Base-by-base conservation (phyloP, 177 flowering plant species). In the Telopea speciosissima region DNA sequence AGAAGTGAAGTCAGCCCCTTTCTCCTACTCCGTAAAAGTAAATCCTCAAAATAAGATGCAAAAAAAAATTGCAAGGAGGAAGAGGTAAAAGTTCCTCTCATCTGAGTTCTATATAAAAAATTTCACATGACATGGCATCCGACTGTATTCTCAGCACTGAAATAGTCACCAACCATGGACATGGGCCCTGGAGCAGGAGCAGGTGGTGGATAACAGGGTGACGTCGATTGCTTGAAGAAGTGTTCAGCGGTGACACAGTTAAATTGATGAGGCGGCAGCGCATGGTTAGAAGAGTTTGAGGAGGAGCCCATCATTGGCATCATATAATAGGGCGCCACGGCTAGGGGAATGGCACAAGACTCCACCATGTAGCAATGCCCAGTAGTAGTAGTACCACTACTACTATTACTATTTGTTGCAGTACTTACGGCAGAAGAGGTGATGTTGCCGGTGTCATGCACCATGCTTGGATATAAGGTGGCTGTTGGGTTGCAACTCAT, bases 91-190 rank as follows among this genome's bases (percentile, higher is more conserved):
- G 3, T 36, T 36, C 40, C 8, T 36, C 40, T 36, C 40, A 36
- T 36, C 31, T 28, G 3, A n/a, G n/a, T n/a, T n/a, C n/a, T n/a
- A n/a, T 2, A 2, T 31, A 31, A 2, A 2, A 31, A 36, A 36
- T 3, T 36, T 80, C 73, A 79, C 85, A 84, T 84, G 24, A 82
- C 74, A 36, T 65, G 44, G 72, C 87, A 84, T 61, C 87, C 85
- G 4, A 76, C 70, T 4, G 85, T 80, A 63, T 84, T 84, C 45
- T 84, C 87, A 28, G 79, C 87, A 28, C 77, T 80, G 70, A 84
- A 84, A 69, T 80, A 80, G 70, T 84, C 83, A 49, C 81, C 85
- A 13, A 73, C 80, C n/a, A 72, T 70, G 31, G 77, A 8, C 61
- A 61, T 62, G 2, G 81, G 76, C 1, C 63, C 40, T 68, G 73